phyloP scores from a whole-genome alignment of 75 land plant species.

The Cunninghamia lanceolata region DNA sequence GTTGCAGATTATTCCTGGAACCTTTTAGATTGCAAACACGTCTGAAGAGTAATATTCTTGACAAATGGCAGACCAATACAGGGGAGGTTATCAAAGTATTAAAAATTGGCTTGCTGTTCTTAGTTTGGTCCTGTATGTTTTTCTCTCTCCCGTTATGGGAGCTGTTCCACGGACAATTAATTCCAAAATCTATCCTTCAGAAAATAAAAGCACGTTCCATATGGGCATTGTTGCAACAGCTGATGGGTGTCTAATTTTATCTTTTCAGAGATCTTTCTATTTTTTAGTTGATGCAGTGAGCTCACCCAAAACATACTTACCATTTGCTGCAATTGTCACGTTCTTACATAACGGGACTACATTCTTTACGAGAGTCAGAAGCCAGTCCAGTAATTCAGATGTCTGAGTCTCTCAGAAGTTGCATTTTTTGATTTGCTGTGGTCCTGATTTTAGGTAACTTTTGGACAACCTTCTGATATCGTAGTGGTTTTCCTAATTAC shows the following conservation, averaged over 20 bases:
- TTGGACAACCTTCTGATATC: no score
- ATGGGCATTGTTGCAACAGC: constrained; percentile 94
- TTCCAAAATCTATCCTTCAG: constrained; percentile 82
- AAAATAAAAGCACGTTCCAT: constrained; percentile 63
- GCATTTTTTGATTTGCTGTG: not conserved
- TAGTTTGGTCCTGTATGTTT: constrained; percentile 67
- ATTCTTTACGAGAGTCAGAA: no score
- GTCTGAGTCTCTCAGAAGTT: no score
- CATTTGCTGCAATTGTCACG: constrained; percentile 48
- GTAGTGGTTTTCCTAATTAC: no score
- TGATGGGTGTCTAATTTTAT: constrained; percentile 88
- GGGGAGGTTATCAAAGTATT: constrained; percentile 1
- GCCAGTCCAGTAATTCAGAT: no score
- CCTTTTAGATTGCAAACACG: not conserved
- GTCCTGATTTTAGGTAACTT: not conserved
- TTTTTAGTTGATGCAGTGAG: constrained; percentile 62
- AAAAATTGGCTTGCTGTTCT: constrained; percentile 77
- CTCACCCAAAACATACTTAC: constrained; percentile 57
- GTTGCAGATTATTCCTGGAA: constrained; percentile 9
- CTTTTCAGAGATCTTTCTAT: constrained; percentile 72
- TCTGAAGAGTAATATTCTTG: not conserved
- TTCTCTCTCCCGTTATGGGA: constrained; percentile 92
- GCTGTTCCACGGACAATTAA: constrained; percentile 97
- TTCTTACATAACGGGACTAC: no score
- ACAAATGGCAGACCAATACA: not conserved